Evolutionary conservation across 2,329 filamentous ascomycete genomes (phyloP).

Genomic region (Beauveria asiatica): DNA sequence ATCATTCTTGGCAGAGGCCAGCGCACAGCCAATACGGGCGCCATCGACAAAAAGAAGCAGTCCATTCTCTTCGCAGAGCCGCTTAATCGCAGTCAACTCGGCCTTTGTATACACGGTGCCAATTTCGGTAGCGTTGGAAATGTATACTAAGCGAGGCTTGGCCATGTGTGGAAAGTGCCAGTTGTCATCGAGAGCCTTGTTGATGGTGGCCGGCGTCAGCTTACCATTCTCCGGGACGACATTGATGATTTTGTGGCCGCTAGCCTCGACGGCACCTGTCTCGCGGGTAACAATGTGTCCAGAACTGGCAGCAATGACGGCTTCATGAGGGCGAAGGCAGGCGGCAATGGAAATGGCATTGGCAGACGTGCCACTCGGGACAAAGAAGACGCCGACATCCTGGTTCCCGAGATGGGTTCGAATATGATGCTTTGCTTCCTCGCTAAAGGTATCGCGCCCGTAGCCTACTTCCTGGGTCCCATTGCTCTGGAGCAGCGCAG

Average conservation of each 20-base stretch:
- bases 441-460: conserved; percentile 36
- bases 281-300: conserved; percentile 42
- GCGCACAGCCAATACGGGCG: conserved; percentile 35
- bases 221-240: conserved; percentile 38
- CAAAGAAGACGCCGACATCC: conserved; percentile 40
- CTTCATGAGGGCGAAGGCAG: conserved; percentile 41
- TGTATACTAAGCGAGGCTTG: conserved; percentile 41
- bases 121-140: conserved; percentile 43
- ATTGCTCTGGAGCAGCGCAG: conserved; percentile 37
- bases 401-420: conserved; percentile 26
- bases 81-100: conserved; percentile 34
- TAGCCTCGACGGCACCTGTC: conserved; percentile 42
- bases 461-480: conserved; percentile 37
- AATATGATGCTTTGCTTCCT: conserved; percentile 33
- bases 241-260: conserved; percentile 43
- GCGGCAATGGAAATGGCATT: conserved; percentile 44
- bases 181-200: conserved; percentile 36
- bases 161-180: conserved; percentile 45
- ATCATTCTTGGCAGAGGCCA: conserved; percentile 34
- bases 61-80: conserved; percentile 30
- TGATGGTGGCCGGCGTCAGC: conserved; percentile 33
- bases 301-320: conserved; percentile 40
- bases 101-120: conserved; percentile 38
- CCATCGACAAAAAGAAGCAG: conserved; percentile 41
- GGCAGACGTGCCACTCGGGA: conserved; percentile 42